Evolutionary conservation across 768 basidiomycete species (phyloP), one percentile per base, ranked within the genome.

Genomic region (Galerina sulciceps): DNA sequence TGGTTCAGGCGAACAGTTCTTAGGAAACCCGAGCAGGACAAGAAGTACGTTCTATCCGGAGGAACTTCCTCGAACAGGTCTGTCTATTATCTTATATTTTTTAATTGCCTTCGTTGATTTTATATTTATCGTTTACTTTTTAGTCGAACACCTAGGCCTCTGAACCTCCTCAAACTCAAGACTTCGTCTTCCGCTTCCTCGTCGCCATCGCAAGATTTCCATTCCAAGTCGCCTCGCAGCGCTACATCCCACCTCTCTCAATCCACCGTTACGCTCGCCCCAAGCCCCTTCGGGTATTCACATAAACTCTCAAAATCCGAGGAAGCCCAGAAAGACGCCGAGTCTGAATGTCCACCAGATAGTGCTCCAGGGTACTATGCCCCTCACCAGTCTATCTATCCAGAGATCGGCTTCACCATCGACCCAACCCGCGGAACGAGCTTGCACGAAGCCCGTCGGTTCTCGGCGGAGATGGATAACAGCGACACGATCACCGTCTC

Each of bases 141-240:
- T 13, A 46, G 46, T 22, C 22, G 50, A 31, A 17, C 45, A 22
- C 56, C 52, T 40, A 46, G 48, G 5, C 53, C 57, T 1, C 20
- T 62, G 9, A 57, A 62, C 37, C 37, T 62, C 11, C 35, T 62
- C 31, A 62, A 43, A 26, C 57, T 62, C 42, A 58, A 58, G 26
- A 49, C 46, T 1, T n/a, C 37, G 6, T 22, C 42, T 2, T 37
- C 57, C 6, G 31, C 48, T 3, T 43, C 45, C 3, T 34, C 37
- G 9, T 53, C 57, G 14, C 57, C 57, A 14, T 14, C 38, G 10
- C 35, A 41, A 18, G 36, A 47, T 15, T 38, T 44, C 31, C 49
- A 34, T 45, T 42, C 51, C 22, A 37, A 47, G 37, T 31, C 52
- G 5, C 40, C 52, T 4, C 36, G 43, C 10, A 55, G 40, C 34